Evolutionary conservation across 495 filamentous ascomycete genomes (phyloP), one percentile per base, ranked within the genome.

Genomic region (Neurospora pannonica): DNA sequence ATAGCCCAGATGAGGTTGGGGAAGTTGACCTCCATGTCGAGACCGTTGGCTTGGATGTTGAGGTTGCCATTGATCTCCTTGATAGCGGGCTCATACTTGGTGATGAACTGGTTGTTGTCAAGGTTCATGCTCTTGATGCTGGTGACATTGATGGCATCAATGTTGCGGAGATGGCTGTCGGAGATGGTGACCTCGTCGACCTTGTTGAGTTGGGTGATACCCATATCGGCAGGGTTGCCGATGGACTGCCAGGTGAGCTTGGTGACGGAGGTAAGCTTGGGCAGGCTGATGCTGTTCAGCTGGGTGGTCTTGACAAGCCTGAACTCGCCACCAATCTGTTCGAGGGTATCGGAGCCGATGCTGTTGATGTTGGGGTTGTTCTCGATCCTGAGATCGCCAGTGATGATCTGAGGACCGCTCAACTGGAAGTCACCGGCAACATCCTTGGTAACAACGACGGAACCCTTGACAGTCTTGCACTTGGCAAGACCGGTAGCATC

Each of bases 81-180:
- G 74, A 97, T 87, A 81, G 90, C 87, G 78, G 95, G 87, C 79
- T 90, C 89, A 84, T 94, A 91, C 48, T 83, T 86, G 78, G 87
- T 86, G 75, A 97, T 83, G 74, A 88, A 86, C 42, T 81, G 84
- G 89, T 97, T 97, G 87, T 95, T 94, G 86, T 93, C 91, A 85
- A 97, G 88, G 77, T 93, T 84, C 81, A 97, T 88, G 60, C 80
- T 84, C 24, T 83, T 84, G 37, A 92, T 86, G 36, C 83, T 86
- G 71, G 87, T 77, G 74, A 98, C 85, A 79, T 93, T 90, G 82
- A 99, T 92, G 82, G 93, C 94, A 75, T 90, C 83, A 42, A 99
- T 87, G 74, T 83, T 87, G 79, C 81, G 86, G 74, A 98, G 88
- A 79, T 89, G 87, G 71, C 97, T 98, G 85, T 98, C 94, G 80